Evolutionary conservation across 2,329 filamentous ascomycete genomes (phyloP), one percentile per base, ranked within the genome.

Genomic region (Xylaria sp.): DNA sequence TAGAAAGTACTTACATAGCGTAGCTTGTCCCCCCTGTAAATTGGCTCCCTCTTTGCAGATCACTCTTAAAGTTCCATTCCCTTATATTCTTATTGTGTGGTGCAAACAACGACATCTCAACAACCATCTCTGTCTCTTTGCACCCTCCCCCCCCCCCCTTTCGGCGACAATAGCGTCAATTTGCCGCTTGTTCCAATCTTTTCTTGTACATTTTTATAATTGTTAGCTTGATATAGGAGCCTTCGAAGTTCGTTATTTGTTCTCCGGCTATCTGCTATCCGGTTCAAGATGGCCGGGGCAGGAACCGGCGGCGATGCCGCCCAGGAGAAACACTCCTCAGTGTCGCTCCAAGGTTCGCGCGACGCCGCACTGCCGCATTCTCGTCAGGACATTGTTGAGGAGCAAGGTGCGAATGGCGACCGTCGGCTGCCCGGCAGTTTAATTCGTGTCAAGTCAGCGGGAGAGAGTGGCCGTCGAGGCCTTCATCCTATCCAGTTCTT

Each of bases 381-480:
- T 27, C 69, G 68, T 29, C 71, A 75, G 37, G 75, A 77, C 29
- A 61, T 73, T 21, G 37, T 12, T 23, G 47, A 57, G 16, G 59
- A 8, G 1, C 18, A 37, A 2, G 47, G 44, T 6, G 68, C 65
- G 44, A 68, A 64, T 53, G 71, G 68, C 44, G 63, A 71, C 40
- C 64, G 55, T 13, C 64, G 68, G 6, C 21, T n/a, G 9, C 29
- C 53, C 9, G 27, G 50, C 27, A 70, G 71, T 37, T 44, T 72
- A 21, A 42, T 79, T n/a, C 71, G 70, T 23, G 74, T 83, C 59
- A 80, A 77, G 66, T 65, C 75, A 12, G 75, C 76, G 8, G 91
- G 91, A 69, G 91, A 93, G 80, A 92, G 90, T 77, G 91, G 91
- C 44, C 86, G 92, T 44, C 81, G 77, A 5, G 91, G 91, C 54